A percentile compares a stretch with the other conserved stretches of the same genome.
Conservation (phyloP, 2,329 filamentous ascomycete genomes). For the Cladorrhinum sp. region DNA sequence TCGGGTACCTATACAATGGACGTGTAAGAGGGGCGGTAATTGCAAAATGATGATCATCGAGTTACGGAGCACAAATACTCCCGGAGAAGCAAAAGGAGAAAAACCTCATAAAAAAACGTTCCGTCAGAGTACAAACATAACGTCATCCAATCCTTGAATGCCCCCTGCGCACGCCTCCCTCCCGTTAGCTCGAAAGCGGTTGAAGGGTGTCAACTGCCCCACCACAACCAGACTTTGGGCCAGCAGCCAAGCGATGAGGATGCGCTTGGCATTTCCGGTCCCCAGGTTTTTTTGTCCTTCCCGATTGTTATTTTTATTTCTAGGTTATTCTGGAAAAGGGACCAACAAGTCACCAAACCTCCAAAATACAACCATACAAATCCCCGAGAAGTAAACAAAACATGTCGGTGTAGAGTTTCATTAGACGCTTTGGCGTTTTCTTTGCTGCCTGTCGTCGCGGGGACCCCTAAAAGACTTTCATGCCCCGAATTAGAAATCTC, state of each 20-base stretch:
- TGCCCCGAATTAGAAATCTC: slow-evolving; percentile 3
- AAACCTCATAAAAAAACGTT: not conserved
- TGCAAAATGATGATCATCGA: not conserved
- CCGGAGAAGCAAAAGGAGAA: not conserved
- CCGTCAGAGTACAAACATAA: not conserved
- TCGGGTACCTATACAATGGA: not conserved
- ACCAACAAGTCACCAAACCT: no score
- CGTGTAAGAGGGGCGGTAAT: no score
- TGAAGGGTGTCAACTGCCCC: not conserved
- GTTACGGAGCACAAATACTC: not conserved
- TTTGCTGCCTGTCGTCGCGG: not conserved
- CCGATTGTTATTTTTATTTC: not conserved
- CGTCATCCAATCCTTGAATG: not conserved
- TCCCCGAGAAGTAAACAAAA: not conserved
- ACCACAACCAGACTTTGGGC: not conserved
- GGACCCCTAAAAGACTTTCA: no score
- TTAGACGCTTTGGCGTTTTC: not conserved
- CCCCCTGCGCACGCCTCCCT: not conserved
- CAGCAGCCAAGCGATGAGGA: not conserved
- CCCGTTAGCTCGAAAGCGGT: not conserved
- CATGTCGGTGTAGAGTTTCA: not conserved
- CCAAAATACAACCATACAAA: not conserved
- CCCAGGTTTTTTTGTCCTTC: not conserved
- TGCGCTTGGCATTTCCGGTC: not conserved
- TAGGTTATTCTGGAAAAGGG: not conserved